Conservation (phyloP, 768 basidiomycete species). For the Leucogyrophana mollusca region DNA sequence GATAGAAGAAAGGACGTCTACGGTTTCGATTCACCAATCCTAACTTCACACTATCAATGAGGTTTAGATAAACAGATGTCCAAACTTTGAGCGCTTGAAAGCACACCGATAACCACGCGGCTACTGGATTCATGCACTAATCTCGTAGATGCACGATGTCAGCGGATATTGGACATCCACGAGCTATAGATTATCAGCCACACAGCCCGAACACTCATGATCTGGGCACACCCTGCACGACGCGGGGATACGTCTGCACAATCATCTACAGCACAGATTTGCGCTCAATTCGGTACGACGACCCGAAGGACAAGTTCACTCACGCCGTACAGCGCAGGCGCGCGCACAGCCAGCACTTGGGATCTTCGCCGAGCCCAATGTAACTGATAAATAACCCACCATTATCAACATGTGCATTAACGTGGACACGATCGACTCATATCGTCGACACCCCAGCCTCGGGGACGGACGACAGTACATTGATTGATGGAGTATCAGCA, state of each 20-base stretch:
- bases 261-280: slow-evolving; percentile 47
- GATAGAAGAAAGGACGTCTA: too few relatives aligned
- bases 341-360: slow-evolving; percentile 72
- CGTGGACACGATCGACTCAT: slow-evolving; percentile 35
- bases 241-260: slow-evolving; percentile 64
- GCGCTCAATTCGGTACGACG: slow-evolving; percentile 5
- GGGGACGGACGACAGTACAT: slow-evolving; percentile 66
- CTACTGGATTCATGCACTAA: too few relatives aligned
- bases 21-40: too few relatives aligned
- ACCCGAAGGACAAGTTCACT: slow-evolving; percentile 16
- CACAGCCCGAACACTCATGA: too few relatives aligned
- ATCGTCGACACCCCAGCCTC: slow-evolving; percentile 90
- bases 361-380: slow-evolving; percentile 84
- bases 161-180: too few relatives aligned
- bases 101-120: too few relatives aligned
- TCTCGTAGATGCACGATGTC: too few relatives aligned
- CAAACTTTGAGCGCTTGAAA: too few relatives aligned
- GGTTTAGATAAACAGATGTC: too few relatives aligned
- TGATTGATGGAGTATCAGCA: slow-evolving; percentile 35
- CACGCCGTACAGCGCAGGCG: slow-evolving; percentile 68
- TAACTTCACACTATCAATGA: too few relatives aligned
- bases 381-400: slow-evolving; percentile 55
- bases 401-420: not conserved
- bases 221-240: slow-evolving; percentile 58
- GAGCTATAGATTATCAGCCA: too few relatives aligned